Percentiles rank a stretch among this genome's conserved stretches.
These are phyloP conservation scores for Monilinia polystroma DNA, from an alignment of 2,329 filamentous ascomycete species.

Conservation along the genomic window DNA sequence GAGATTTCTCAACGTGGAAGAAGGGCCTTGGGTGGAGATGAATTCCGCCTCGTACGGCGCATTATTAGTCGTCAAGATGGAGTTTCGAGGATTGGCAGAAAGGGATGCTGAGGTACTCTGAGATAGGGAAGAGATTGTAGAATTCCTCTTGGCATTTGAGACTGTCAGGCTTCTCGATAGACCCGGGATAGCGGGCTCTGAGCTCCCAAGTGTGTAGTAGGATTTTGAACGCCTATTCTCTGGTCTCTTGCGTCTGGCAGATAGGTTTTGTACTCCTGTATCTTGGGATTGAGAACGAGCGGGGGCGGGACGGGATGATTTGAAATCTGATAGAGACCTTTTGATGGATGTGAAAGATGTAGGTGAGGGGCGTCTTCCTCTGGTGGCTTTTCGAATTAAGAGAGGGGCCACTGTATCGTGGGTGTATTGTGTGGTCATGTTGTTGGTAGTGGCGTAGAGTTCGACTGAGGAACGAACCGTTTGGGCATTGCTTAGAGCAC, in stretches of 20 bases:
- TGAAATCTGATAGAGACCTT: slow-evolving; percentile 9
- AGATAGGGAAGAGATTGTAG: not conserved
- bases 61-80: not conserved
- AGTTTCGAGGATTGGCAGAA: not conserved
- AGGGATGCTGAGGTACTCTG: not conserved
- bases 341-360: slow-evolving; percentile 8
- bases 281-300: not conserved
- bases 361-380: not conserved
- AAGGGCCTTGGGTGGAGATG: not conserved
- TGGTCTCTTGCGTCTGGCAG: not conserved
- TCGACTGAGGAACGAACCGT: not conserved
- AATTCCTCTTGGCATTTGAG: not conserved
- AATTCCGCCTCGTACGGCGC: not conserved
- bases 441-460: not conserved
- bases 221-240: not conserved
- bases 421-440: not conserved
- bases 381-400: not conserved
- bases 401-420: slow-evolving; percentile 10
- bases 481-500: not conserved
- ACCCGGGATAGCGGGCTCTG: not conserved
- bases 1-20: not conserved
- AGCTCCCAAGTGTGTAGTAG: slow-evolving; percentile 6
- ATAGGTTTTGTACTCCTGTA: not conserved
- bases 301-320: not conserved
- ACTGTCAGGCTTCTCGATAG: not conserved